Conservation (phyloP, 140 eudicot genomes). For the Oenanthe javanica region DNA sequence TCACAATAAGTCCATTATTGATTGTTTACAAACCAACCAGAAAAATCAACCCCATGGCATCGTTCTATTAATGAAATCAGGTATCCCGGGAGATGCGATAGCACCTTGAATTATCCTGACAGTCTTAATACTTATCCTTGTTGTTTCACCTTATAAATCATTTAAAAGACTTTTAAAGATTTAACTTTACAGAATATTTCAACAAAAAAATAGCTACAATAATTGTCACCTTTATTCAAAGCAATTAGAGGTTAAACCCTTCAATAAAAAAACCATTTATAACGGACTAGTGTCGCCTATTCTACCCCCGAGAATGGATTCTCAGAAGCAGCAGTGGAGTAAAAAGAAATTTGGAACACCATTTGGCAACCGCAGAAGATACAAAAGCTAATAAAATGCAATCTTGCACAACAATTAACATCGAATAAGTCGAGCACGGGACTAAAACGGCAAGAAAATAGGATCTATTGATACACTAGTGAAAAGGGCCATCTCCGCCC, state of each 20-base stretch:
- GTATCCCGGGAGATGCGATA: background rate
- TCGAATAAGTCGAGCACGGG: background rate
- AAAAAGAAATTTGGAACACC: background rate
- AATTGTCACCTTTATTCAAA: background rate
- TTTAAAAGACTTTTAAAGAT: background rate
- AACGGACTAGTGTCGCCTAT: background rate
- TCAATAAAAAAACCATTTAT: background rate
- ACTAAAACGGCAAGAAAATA: background rate
- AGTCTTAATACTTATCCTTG: background rate
- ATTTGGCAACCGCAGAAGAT: background rate
- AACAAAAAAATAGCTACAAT: background rate
- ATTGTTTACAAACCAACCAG: background rate
- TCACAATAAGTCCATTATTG: background rate
- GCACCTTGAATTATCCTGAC: background rate
- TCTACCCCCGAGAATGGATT: background rate
- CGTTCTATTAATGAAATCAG: background rate
- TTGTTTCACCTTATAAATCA: background rate
- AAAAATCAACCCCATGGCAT: background rate
- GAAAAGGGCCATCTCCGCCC: too few species aligned
- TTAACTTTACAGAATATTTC: background rate
- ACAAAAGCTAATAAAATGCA: background rate
- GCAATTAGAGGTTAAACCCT: background rate
- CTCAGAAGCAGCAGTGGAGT: background rate
- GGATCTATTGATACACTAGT: too few species aligned
- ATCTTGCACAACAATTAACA: background rate